Percentiles rank a stretch among this genome's conserved stretches.
Evolutionary conservation across 2,329 filamentous ascomycete species (phyloP).

Genomic region (Pseudocercospora pini-densiflorae): DNA sequence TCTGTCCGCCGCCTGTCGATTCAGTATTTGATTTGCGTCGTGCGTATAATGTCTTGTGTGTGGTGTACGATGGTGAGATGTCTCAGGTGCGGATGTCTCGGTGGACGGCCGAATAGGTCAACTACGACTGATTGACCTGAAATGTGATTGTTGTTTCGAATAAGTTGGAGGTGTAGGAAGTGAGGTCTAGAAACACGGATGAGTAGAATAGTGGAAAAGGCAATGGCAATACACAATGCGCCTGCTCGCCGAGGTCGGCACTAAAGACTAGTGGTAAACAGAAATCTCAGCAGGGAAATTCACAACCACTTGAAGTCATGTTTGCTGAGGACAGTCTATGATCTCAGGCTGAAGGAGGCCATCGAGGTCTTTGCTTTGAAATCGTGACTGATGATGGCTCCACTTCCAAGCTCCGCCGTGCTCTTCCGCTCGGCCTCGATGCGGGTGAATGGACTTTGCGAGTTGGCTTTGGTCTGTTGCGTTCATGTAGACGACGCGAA

Average conservation of each 20-base stretch:
- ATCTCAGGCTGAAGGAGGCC: neutral
- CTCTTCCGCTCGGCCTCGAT: neutral
- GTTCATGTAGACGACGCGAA: neutral
- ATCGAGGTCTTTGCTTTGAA: slow-evolving; percentile 7
- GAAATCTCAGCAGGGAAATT: neutral
- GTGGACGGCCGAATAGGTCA: neutral
- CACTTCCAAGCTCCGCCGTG: neutral
- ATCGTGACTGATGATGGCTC: neutral
- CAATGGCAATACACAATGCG: neutral
- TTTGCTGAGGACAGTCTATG: neutral
- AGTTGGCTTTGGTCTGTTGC: neutral
- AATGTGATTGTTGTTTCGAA: slow-evolving; percentile 2
- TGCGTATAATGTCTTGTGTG: neutral
- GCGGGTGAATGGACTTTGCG: neutral
- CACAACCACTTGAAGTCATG: neutral
- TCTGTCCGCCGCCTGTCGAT: neutral
- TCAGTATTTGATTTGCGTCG: neutral
- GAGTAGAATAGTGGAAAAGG: neutral
- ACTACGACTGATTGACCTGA: too few relatives aligned
- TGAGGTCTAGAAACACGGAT: neutral
- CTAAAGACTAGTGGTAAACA: neutral
- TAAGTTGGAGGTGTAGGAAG: neutral
- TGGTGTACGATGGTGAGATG: neutral
- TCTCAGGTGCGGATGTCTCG: neutral
- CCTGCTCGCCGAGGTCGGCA: slow-evolving; percentile 4